These are phyloP conservation scores for Cryomyces antarcticus DNA, from an alignment of 495 filamentous ascomycete genomes.

Conservation along the genomic window DNA sequence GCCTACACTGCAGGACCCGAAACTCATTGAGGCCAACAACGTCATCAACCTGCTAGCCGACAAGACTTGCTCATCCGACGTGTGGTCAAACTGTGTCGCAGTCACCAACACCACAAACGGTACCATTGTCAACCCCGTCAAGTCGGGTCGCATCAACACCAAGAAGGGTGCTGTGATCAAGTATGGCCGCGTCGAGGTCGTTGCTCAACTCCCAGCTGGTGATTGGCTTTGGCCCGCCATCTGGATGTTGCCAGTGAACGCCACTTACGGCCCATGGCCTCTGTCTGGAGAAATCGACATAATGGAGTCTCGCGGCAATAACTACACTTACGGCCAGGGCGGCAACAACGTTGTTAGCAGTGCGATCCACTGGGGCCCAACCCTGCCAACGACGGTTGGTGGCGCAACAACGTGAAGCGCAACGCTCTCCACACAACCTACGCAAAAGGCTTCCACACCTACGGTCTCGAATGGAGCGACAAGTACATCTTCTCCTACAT, in stretches of 20 bases:
- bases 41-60: constrained; percentile 43
- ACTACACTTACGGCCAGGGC: constrained; percentile 49
- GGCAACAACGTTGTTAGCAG: constrained; percentile 72
- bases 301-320: constrained; percentile 59
- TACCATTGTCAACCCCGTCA: constrained; percentile 57
- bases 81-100: constrained; percentile 36
- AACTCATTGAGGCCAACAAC: constrained; percentile 37
- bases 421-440: constrained; percentile 60
- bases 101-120: constrained; percentile 47
- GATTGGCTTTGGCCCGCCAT: constrained; percentile 88
- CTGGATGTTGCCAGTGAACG: constrained; percentile 67
- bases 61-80: constrained; percentile 41
- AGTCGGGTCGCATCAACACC: constrained; percentile 59
- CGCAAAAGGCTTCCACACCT: constrained; percentile 44
- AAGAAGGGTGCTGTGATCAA: constrained; percentile 47
- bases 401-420: constrained; percentile 57
- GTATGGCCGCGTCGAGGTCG: constrained; percentile 67
- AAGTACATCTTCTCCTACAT: constrained; percentile 81
- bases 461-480: constrained; percentile 67
- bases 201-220: constrained; percentile 48
- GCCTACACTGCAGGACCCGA: constrained; percentile 52
- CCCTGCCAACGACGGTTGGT: constrained; percentile 42
- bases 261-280: constrained; percentile 60
- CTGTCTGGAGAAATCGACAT: constrained; percentile 76
- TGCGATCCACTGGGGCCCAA: constrained; percentile 61